Conservation (phyloP, 2,329 filamentous ascomycete species). For the Penicillium sp. region DNA sequence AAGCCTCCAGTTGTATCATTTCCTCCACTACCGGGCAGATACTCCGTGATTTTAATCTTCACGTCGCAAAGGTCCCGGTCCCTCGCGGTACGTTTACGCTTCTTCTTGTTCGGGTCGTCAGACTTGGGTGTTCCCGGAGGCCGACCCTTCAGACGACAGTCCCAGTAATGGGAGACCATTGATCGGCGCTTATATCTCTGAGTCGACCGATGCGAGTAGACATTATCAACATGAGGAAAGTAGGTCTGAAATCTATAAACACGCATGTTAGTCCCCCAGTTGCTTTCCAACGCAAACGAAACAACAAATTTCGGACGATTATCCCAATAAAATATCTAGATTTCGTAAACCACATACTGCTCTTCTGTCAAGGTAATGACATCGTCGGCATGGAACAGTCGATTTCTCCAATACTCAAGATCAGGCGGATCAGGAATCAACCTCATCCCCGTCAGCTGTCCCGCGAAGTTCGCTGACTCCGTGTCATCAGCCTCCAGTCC, state of each 20-base stretch:
- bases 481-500: constrained; percentile 8
- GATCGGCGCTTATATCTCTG: constrained; percentile 78
- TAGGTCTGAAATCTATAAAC: constrained; percentile 68
- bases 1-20: constrained; percentile 21
- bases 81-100: constrained; percentile 72
- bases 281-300: not conserved
- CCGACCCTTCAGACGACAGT: constrained; percentile 76
- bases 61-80: constrained; percentile 80
- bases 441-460: constrained; percentile 42
- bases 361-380: constrained; percentile 71
- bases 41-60: constrained; percentile 83
- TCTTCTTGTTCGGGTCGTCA: constrained; percentile 77
- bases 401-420: constrained; percentile 67
- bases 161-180: constrained; percentile 83
- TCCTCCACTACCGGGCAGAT: constrained; percentile 54
- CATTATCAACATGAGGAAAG: constrained; percentile 79
- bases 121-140: constrained; percentile 78
- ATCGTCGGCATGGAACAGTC: constrained; percentile 72
- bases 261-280: not conserved
- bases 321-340: not conserved
- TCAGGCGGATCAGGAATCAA: constrained; percentile 66
- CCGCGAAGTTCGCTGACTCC: constrained; percentile 24
- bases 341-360: constrained; percentile 53
- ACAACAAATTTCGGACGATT: not conserved
- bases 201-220: constrained; percentile 80